Evolutionary conservation across 1,284 basidiomycete species (phyloP).

Genomic region (Porogramme epimiltina): DNA sequence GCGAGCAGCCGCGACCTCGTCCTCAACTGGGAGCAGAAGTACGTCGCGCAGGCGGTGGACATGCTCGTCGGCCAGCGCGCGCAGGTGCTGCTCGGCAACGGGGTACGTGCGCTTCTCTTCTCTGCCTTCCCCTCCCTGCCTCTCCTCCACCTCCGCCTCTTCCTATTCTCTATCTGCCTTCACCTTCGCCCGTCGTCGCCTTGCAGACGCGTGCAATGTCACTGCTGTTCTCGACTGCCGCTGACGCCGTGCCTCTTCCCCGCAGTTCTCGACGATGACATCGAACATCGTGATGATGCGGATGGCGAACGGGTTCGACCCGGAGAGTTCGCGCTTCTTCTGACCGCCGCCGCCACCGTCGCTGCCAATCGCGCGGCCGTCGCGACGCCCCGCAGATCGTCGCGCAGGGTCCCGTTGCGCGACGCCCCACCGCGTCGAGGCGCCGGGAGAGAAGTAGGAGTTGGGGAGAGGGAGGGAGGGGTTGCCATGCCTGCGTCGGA

Average conservation of each 20-base stretch:
- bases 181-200: no score
- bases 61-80: slow-evolving; percentile 49
- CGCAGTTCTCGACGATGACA: slow-evolving; percentile 31
- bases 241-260: not conserved
- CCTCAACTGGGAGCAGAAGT: slow-evolving; percentile 42
- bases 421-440: no score
- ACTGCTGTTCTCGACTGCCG: no score
- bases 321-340: slow-evolving; percentile 25
- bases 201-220: not conserved
- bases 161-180: no score
- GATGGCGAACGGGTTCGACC: slow-evolving; percentile 26
- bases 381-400: no score
- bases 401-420: no score
- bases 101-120: slow-evolving; percentile 46
- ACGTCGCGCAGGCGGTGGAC: slow-evolving; percentile 45
- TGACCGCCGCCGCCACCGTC: slow-evolving; percentile 2
- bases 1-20: slow-evolving; percentile 40
- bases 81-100: slow-evolving; percentile 60
- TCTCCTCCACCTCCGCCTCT: no score
- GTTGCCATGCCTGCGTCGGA: no score
- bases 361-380: not conserved
- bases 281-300: slow-evolving; percentile 32
- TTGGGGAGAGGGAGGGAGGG: no score
- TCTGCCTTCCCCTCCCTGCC: no score
- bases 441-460: no score